Evolutionary conservation across 202 grass and related monocot species (phyloP).

Genomic region (Cymbopogon flexuosus): DNA sequence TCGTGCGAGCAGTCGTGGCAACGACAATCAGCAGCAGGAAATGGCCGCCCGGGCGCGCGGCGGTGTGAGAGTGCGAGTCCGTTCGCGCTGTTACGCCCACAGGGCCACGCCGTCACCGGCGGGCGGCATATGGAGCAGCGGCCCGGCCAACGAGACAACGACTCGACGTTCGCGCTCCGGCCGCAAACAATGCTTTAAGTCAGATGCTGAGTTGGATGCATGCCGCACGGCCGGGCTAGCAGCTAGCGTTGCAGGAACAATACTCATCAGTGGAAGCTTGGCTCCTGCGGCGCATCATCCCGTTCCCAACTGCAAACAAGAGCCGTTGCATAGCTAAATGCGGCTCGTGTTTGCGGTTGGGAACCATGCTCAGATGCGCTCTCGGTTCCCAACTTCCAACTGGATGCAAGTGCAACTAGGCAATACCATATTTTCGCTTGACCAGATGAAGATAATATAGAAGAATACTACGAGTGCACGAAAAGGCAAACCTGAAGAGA

Average conservation of each 20-base stretch:
- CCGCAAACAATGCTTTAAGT: no score
- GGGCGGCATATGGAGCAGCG: no score
- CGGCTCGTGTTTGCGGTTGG: neutral
- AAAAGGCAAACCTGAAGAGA: no score
- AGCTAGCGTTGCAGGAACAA: neutral
- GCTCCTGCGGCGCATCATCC: no score
- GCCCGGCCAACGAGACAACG: neutral
- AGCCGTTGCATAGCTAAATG: neutral
- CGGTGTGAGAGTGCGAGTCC: neutral
- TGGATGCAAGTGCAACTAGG: neutral
- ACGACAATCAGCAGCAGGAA: neutral
- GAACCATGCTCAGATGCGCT: neutral
- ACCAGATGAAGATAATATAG: neutral
- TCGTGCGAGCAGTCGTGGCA: neutral
- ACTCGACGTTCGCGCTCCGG: neutral
- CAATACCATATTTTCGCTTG: neutral
- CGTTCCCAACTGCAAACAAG: neutral
- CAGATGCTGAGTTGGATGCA: no score
- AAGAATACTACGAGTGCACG: neutral
- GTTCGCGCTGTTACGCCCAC: constrained; percentile 13
- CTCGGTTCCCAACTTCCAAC: neutral
- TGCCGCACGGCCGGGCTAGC: no score
- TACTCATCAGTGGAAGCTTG: neutral
- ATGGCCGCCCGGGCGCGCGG: neutral
- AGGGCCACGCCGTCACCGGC: neutral